phyloP scores from a whole-genome alignment of 805 yeast genomes.

The Candida corydali region DNA sequence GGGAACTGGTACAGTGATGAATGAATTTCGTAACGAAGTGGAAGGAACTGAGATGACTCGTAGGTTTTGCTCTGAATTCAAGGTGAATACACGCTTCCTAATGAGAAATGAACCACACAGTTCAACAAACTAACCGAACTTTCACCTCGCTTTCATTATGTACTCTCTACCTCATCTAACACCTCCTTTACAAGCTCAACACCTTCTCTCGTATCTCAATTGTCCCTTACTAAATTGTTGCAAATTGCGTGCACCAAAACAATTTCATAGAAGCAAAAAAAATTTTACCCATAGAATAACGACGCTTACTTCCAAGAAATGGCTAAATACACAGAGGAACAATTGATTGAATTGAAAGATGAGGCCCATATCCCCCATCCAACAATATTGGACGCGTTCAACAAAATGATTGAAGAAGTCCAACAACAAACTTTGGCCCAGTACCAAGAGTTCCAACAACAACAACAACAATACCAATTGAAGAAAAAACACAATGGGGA shows the following conservation, averaged over 20 bases:
- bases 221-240: not conserved
- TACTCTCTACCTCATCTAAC: no score
- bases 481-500: conserved; percentile 28
- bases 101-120: no score
- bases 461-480: not conserved
- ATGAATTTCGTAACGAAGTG: no score
- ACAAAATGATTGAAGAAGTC: conserved; percentile 62
- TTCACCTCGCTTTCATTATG: no score
- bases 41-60: no score
- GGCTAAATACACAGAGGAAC: conserved; percentile 67
- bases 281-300: not conserved
- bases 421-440: conserved; percentile 36
- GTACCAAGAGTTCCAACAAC: conserved; percentile 2
- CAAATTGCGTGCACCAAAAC: conserved; percentile 1
- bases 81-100: no score
- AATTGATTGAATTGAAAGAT: conserved; percentile 55
- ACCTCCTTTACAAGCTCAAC: no score
- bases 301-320: no score
- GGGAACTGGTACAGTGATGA: no score
- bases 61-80: no score
- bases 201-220: no score
- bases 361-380: conserved; percentile 58
- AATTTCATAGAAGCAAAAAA: not conserved
- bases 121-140: no score
- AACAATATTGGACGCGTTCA: conserved; percentile 61